Evolutionary conservation across 1,284 basidiomycete genomes (phyloP).

Genomic region (Apiotrichum veenhuisii): DNA sequence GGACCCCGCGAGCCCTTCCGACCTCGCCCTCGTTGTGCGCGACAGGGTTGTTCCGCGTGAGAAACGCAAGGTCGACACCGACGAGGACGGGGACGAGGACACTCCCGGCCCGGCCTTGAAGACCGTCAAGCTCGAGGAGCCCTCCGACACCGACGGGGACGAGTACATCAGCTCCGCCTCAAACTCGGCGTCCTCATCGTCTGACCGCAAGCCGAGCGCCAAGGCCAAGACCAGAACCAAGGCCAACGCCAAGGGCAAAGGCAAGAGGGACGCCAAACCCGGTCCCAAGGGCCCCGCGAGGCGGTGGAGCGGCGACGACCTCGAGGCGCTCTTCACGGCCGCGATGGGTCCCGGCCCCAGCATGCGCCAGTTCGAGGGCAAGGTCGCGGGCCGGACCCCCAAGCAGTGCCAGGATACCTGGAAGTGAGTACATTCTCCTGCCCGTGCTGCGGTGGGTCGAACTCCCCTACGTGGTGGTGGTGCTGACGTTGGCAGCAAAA

Average conservation of each 20-base stretch:
- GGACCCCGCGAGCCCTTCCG: too few relatives aligned
- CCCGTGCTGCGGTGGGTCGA: neutral
- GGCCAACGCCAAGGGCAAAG: neutral
- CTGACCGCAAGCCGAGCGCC: neutral
- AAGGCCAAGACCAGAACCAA: neutral
- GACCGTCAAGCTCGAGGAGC: too few relatives aligned
- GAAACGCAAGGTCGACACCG: too few relatives aligned
- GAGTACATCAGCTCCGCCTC: too few relatives aligned
- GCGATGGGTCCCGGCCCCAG: neutral
- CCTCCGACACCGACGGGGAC: too few relatives aligned
- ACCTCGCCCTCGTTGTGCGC: too few relatives aligned
- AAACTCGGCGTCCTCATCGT: too few relatives aligned
- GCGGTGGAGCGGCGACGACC: constrained; percentile 4
- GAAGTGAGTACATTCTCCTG: neutral
- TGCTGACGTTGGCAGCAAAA: neutral
- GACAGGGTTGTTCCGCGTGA: too few relatives aligned
- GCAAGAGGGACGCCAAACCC: neutral
- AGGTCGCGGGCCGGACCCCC: neutral
- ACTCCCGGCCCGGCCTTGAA: too few relatives aligned
- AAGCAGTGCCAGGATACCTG: neutral
- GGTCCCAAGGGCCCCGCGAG: neutral
- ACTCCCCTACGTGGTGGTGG: too few relatives aligned
- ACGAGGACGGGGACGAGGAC: too few relatives aligned
- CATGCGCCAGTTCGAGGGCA: neutral
- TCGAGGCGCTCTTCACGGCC: constrained; percentile 5